Conservation (phyloP, 2,329 filamentous ascomycete species). For the Pyrenochaeta sp. region DNA sequence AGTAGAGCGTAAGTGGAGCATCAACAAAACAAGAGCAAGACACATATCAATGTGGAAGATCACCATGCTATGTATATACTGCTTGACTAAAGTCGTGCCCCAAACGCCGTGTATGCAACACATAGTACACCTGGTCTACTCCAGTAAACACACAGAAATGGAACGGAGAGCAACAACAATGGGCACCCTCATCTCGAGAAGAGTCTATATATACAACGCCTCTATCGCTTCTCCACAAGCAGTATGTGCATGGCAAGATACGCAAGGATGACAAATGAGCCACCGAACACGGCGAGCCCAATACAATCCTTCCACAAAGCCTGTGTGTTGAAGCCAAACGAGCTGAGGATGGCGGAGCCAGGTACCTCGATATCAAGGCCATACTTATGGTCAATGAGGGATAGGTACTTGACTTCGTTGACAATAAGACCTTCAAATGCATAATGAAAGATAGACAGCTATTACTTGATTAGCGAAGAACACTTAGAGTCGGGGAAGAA, state of each 20-base stretch:
- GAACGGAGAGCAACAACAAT: no score
- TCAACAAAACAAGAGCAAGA: no score
- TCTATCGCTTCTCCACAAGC: conserved; percentile 84
- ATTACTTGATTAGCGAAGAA: conserved; percentile 16
- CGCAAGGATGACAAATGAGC: conserved; percentile 83
- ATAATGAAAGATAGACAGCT: conserved; percentile 97
- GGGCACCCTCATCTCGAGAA: not conserved
- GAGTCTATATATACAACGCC: not conserved
- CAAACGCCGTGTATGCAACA: no score
- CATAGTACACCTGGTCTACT: no score
- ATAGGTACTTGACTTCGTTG: conserved; percentile 92
- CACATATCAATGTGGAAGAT: no score
- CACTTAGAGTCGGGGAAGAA: not conserved
- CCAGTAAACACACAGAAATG: no score
- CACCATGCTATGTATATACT: no score
- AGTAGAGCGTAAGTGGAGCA: no score
- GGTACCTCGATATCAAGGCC: conserved; percentile 96
- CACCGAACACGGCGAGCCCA: conserved; percentile 83
- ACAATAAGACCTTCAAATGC: conserved; percentile 96
- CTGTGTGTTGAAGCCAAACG: conserved; percentile 90
- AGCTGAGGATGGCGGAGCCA: conserved; percentile 90
- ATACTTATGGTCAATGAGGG: conserved; percentile 91
- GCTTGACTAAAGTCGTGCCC: no score
- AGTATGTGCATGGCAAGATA: conserved; percentile 94
- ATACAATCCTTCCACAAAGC: conserved; percentile 86